Base-by-base conservation (phyloP, 352 stramenopile genomes). In the Peronospora belbahrii region DNA sequence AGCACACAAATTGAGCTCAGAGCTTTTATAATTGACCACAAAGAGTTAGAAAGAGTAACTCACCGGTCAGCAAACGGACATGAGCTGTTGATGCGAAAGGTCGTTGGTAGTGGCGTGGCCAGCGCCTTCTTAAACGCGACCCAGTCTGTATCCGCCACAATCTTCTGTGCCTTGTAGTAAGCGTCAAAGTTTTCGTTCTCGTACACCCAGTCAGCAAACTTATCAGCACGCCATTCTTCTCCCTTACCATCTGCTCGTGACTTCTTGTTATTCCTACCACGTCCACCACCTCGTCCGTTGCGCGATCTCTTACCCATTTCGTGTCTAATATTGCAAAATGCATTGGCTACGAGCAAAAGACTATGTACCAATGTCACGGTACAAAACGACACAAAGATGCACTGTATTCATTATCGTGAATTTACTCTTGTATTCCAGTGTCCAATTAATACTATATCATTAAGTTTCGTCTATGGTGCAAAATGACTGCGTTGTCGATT, bases 51-150 rank as follows among this genome's bases (percentile, higher is more conserved):
- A n/a, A n/a, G n/a, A n/a, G n/a, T n/a, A 13, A 55, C 70, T 20
- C 62, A 91, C 76, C 74, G 73, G 5, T 90, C 74, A 27, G 67
- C 76, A 52, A 93, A 93, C 5, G 70, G 68, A 44, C 85, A 95
- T 36, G 86, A 89, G 50, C 82, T 86, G 53, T 96, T 95, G 50
- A 98, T 96, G 34, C 93, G 85, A 60, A 98, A 97, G 10, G 83
- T 96, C 24, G 85, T 95, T 10, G 91, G 91, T 57, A 98, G 60
- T 33, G 80, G 81, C 56, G 85, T 91, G 22, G 67, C 77, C 43
- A 98, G 67, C 43, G 74, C 74, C 50, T 83, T 78, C 69, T 96
- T 94, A 65, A 98, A 97, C 10, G 62, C 61, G 2, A 83, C 68
- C 87, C 89, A 98, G 60, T 98, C 91, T 2, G 65, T 70, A 13